phyloP scores from a whole-genome alignment of 371 early-diverging fungal species.

The Phascolomyces articulosus region DNA sequence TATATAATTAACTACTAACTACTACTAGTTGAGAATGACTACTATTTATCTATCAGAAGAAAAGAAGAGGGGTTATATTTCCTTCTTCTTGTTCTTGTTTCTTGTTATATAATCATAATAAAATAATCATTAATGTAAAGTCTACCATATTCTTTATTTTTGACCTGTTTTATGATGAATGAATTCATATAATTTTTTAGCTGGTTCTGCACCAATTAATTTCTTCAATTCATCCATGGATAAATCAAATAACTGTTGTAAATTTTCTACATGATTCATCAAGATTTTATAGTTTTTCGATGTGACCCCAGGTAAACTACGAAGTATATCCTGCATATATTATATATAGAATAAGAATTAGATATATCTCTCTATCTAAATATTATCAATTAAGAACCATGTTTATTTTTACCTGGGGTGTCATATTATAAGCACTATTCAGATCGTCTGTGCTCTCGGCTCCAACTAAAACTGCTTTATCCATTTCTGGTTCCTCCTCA shows the following conservation, averaged over 20 bases:
- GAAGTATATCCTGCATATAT: conserved; percentile 68
- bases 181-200: conserved; percentile 57
- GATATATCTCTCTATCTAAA: no score
- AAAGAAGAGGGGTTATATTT: no score
- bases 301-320: conserved; percentile 85
- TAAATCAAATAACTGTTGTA: conserved; percentile 65
- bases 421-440: conserved; percentile 68
- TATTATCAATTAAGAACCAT: neutral
- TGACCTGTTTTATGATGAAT: conserved; percentile 31
- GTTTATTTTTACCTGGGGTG: conserved; percentile 58
- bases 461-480: conserved; percentile 72
- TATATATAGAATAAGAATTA: no score
- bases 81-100: no score
- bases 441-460: conserved; percentile 67
- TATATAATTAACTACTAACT: no score
- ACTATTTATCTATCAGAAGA: no score
- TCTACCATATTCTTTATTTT: no score
- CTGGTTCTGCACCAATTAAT: conserved; percentile 63
- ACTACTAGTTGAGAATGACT: no score
- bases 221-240: conserved; percentile 42
- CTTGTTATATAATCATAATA: no score
- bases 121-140: no score
- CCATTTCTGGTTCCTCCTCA: conserved; percentile 74
- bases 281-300: conserved; percentile 76
- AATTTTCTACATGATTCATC: conserved; percentile 64